Conservation (phyloP, 1,284 basidiomycete species). For the Trametes hirsuta region DNA sequence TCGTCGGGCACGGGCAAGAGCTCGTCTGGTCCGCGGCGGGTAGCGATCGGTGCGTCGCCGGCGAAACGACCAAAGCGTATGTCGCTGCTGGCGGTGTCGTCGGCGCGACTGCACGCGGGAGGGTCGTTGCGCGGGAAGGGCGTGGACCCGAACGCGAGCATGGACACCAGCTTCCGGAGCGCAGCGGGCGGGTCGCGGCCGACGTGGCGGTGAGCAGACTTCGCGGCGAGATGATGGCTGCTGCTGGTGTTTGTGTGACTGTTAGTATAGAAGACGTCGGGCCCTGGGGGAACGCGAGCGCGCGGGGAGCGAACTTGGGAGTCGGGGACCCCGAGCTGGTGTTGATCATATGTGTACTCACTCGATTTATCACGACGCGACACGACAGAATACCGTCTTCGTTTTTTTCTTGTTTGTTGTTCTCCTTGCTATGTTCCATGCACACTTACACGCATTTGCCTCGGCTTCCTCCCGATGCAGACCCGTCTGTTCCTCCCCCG, state of each 20-base stretch:
- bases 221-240: no score
- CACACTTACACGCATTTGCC: not conserved
- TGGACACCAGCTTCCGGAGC: constrained; percentile 48
- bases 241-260: not conserved
- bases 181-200: constrained; percentile 26
- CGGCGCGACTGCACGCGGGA: constrained; percentile 36
- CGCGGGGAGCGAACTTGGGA: constrained; percentile 1
- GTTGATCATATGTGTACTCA: constrained; percentile 14
- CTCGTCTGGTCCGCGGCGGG: constrained; percentile 33
- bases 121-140: constrained; percentile 37
- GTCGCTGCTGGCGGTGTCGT: constrained; percentile 50
- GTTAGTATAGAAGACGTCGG: not conserved
- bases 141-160: constrained; percentile 52
- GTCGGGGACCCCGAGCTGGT: constrained; percentile 17
- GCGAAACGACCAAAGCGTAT: constrained; percentile 65
- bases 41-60: constrained; percentile 46
- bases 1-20: constrained; percentile 25
- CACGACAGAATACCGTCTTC: constrained; percentile 15
- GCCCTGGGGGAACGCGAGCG: not conserved
- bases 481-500: not conserved
- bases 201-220: constrained; percentile 21
- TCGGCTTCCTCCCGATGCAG: not conserved
- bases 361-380: constrained; percentile 28
- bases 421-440: constrained; percentile 14
- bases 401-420: constrained; percentile 18